Evolutionary conservation across 1,284 basidiomycete genomes (phyloP), one percentile per base, ranked within the genome.

Genomic region (Caloboletus inedulis): DNA sequence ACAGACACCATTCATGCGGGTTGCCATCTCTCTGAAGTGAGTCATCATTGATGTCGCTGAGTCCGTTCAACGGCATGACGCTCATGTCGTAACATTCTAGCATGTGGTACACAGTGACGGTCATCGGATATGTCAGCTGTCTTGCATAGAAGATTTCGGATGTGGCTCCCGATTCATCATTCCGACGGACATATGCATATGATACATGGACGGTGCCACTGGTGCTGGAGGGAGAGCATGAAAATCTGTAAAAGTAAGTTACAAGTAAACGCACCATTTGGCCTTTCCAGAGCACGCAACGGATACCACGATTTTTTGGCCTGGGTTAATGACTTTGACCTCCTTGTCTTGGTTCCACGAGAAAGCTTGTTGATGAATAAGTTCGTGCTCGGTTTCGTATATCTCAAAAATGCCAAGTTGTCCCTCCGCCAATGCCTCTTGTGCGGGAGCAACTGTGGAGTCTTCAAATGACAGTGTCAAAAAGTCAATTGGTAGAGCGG

Each of bases 21-120:
- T 84, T 77, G 31, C 75, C 76, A 7, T 76, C 70, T 31, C 71
- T 65, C 35, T 80, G 61, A 55, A 37, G 69, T n/a, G 43, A 40
- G 4, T 45, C 48, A 19, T 52, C 45, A 42, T 39, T 33, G 30
- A 64, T 63, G 16, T 67, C 63, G 54, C 75, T 75, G 14, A 74
- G 63, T 34, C 77, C 77, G 16, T 57, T 58, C 50, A 83, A 82
- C 34, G 85, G 82, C 30, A 90, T 72, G 51, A 96, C 75, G 59
- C 91, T 87, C 80, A 97, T 85, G 31, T 78, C 77, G 54, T 86
- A 80, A 62, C 88, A 91, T 64, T 94, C 91, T 36, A 98, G 79
- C 74, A 94, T 94, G 56, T 92, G 89, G 65, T 95, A 95, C 3
- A 98, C 94, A 0, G 92, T 95, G 53, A 97, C 87, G 59, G 90